Evolutionary conservation across 345 rosid species (phyloP).

Genomic region (Ailanthus altissimus): DNA sequence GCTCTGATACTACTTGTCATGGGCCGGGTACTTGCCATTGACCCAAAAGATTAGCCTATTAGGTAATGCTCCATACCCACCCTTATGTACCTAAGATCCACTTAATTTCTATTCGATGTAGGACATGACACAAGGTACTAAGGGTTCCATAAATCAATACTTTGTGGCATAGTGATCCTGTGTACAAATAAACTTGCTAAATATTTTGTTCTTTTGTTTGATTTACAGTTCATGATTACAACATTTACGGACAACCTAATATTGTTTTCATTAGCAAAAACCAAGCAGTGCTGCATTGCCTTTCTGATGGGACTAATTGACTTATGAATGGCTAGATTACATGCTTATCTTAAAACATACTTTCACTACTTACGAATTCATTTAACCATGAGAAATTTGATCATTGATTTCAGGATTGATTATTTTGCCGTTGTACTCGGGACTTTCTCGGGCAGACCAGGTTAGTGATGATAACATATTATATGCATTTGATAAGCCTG

Average conservation of each 20-base stretch:
- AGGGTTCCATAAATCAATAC: background rate
- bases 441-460: constrained; percentile 88
- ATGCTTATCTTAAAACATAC: background rate
- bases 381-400: constrained; percentile 5
- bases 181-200: background rate
- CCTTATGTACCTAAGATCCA: too few species aligned
- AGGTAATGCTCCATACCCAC: too few species aligned
- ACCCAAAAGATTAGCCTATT: too few species aligned
- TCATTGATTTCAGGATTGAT: constrained; percentile 65
- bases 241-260: background rate
- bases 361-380: constrained; percentile 9
- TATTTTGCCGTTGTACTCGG: constrained; percentile 79
- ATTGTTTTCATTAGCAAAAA: background rate
- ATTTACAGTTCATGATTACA: too few species aligned
- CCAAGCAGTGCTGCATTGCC: background rate
- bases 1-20: too few species aligned
- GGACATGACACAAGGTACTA: background rate
- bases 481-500: background rate
- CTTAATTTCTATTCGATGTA: too few species aligned
- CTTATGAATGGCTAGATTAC: background rate
- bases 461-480: constrained; percentile 30
- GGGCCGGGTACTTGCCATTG: too few species aligned
- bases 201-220: background rate
- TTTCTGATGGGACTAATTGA: constrained; percentile 1
- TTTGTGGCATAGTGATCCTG: background rate